A percentile compares a stretch with the other conserved stretches of the same genome.
phyloP scores from a whole-genome alignment of 306 rosid genomes.

The Arachis hypogaea region DNA sequence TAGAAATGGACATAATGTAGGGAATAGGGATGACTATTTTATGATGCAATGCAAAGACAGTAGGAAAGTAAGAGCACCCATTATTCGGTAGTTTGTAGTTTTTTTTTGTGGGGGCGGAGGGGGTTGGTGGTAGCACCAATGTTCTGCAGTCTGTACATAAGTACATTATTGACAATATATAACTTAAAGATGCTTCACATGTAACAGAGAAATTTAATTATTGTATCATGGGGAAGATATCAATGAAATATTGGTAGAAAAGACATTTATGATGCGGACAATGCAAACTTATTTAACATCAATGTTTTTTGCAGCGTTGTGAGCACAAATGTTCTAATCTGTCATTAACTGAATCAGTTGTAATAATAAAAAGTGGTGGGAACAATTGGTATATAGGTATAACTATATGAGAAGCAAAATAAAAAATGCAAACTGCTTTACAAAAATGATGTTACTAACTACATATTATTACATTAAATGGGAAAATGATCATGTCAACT shows the following conservation, averaged over 20 bases:
- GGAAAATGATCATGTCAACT: too few relatives aligned
- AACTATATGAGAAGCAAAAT: too few relatives aligned
- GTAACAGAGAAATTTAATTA: not conserved
- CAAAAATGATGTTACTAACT: too few relatives aligned
- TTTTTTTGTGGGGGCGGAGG: not conserved
- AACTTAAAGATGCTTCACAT: conserved; percentile 8
- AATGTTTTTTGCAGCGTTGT: not conserved
- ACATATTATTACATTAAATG: too few relatives aligned
- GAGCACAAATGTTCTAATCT: not conserved
- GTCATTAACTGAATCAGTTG: too few relatives aligned
- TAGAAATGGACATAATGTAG: conserved; percentile 37
- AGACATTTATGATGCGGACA: not conserved
- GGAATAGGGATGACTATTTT: conserved; percentile 8
- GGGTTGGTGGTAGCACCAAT: not conserved
- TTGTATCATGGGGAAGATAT: not conserved
- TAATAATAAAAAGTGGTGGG: too few relatives aligned
- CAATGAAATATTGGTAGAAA: not conserved
- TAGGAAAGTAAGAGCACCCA: conserved; percentile 8
- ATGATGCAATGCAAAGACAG: not conserved
- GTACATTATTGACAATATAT: not conserved
- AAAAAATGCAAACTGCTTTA: too few relatives aligned
- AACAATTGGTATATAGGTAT: too few relatives aligned
- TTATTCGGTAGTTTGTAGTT: not conserved
- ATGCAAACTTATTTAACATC: not conserved
- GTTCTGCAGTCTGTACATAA: too few relatives aligned